Conservation (phyloP, 805 yeast genomes). For the Kregervanrija fluxuum region DNA sequence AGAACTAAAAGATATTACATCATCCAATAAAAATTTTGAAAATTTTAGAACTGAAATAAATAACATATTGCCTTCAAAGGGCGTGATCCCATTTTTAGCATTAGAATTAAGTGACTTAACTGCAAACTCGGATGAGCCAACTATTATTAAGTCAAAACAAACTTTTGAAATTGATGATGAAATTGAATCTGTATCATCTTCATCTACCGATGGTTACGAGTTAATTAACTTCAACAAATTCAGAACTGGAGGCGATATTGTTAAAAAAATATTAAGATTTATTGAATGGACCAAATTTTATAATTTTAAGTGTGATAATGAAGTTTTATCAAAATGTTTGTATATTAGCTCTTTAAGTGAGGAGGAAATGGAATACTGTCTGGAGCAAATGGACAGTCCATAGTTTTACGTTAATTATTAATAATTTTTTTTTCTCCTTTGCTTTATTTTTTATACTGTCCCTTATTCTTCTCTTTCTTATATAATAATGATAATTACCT, state of each 20-base stretch:
- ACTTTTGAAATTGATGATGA: slow-evolving; percentile 6
- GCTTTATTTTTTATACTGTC: too few species aligned
- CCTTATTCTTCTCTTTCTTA: too few species aligned
- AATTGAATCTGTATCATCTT: slow-evolving; percentile 1
- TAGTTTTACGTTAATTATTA: background rate
- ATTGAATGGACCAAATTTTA: slow-evolving; percentile 82
- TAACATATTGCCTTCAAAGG: slow-evolving; percentile 49
- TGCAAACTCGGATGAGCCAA: slow-evolving; percentile 60
- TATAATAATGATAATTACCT: too few species aligned
- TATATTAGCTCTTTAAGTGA: slow-evolving; percentile 69
- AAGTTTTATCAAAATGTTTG: slow-evolving; percentile 73
- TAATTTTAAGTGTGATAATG: slow-evolving; percentile 45
- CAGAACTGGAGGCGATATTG: slow-evolving; percentile 66
- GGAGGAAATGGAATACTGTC: slow-evolving; percentile 54
- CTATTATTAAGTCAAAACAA: slow-evolving; percentile 28
- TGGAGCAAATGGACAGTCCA: slow-evolving; percentile 11
- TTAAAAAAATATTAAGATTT: slow-evolving; percentile 67
- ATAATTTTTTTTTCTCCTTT: background rate
- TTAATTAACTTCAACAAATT: slow-evolving; percentile 74
- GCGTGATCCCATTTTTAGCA: slow-evolving; percentile 88
- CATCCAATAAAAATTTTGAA: slow-evolving; percentile 68
- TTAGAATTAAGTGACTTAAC: slow-evolving; percentile 77
- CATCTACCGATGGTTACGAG: slow-evolving; percentile 24
- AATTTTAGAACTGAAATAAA: slow-evolving; percentile 58
- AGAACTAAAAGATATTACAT: slow-evolving; percentile 60